A percentile compares a stretch with the other conserved stretches of the same genome.
Conservation (phyloP, 371 early-diverging fungal genomes). For the Mucor ambiguus region DNA sequence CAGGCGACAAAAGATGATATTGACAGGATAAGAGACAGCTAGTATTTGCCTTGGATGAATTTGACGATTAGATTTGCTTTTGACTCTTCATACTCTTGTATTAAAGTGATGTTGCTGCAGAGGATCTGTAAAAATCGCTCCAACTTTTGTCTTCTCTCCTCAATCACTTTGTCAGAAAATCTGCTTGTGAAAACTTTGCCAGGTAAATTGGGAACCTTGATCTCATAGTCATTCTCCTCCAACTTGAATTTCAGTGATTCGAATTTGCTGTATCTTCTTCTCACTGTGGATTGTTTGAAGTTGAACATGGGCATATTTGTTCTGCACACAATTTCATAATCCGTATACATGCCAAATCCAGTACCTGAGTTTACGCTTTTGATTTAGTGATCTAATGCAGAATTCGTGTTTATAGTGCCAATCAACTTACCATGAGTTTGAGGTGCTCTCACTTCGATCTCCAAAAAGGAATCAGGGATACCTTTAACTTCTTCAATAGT, state of each 20-base stretch:
- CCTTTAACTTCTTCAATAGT: constrained; percentile 89
- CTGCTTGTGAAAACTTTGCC: constrained; percentile 96
- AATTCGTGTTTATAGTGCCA: neutral
- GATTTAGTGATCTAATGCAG: neutral
- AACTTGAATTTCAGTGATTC: constrained; percentile 95
- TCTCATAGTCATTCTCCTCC: constrained; percentile 86
- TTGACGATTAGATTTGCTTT: constrained; percentile 18
- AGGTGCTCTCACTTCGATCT: constrained; percentile 93
- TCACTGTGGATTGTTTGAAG: constrained; percentile 75
- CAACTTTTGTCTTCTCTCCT: constrained; percentile 84
- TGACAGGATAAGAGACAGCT: constrained; percentile 15
- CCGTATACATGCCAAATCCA: constrained; percentile 86
- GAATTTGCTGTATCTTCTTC: constrained; percentile 95
- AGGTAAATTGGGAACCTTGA: constrained; percentile 94
- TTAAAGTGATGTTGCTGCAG: constrained; percentile 17
- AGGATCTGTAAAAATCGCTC: constrained; percentile 91
- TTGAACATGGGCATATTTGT: constrained; percentile 97
- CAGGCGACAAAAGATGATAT: constrained; percentile 27
- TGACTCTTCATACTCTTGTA: constrained; percentile 26
- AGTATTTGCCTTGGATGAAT: constrained; percentile 23
- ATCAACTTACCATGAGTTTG: constrained; percentile 73
- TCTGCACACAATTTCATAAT: constrained; percentile 93
- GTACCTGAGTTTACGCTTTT: neutral
- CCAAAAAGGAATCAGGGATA: constrained; percentile 94
- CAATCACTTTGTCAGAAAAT: constrained; percentile 92